phyloP scores from a whole-genome alignment of 1,139 yeast species.

The Candida sojae region DNA sequence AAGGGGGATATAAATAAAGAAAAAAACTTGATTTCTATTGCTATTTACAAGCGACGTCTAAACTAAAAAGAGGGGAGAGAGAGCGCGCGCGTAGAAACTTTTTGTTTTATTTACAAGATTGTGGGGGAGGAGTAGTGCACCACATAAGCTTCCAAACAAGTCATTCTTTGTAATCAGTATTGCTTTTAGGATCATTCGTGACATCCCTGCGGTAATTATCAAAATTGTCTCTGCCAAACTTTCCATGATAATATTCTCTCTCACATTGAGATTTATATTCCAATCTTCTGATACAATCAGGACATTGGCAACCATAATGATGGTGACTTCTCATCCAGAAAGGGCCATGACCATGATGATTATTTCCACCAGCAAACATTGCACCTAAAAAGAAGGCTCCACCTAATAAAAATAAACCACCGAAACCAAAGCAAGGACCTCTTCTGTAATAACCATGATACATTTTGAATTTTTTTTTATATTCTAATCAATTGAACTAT shows the following conservation, averaged over 20 bases:
- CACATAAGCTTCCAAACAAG: conserved; percentile 1
- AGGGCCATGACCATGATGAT: background rate
- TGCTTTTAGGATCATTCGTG: background rate
- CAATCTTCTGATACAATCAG: conserved; percentile 6
- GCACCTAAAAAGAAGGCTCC: conserved; percentile 10
- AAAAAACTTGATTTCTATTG: no score
- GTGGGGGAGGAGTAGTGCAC: background rate
- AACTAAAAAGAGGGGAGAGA: background rate
- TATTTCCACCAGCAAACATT: background rate
- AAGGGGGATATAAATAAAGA: no score
- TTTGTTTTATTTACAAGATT: background rate
- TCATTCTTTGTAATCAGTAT: background rate
- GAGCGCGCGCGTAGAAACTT: background rate
- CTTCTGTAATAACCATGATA: conserved; percentile 3
- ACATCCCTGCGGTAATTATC: conserved; percentile 2
- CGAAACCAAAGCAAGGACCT: conserved; percentile 9
- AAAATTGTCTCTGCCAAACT: conserved; percentile 2
- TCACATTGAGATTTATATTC: background rate
- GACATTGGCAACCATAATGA: conserved; percentile 8
- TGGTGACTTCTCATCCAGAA: conserved; percentile 1
- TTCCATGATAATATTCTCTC: background rate
- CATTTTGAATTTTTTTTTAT: background rate
- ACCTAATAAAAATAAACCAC: conserved; percentile 7
- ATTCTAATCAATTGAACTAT: background rate
- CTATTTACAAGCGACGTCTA: no score